Evolutionary conservation across 768 basidiomycete genomes (phyloP).

Genomic region (Tylopilus intermedius): DNA sequence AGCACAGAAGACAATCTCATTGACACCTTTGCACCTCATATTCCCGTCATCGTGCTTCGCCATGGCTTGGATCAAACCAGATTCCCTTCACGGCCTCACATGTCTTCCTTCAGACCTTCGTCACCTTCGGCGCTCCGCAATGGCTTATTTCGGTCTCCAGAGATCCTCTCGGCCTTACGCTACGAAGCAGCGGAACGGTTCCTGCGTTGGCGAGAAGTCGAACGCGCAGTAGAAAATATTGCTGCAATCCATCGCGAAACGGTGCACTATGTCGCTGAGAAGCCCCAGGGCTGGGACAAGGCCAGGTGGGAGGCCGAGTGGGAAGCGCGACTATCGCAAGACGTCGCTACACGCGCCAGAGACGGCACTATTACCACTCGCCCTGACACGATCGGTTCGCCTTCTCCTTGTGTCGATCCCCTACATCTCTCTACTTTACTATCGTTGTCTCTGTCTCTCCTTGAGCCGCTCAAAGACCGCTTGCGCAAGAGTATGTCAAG

Average conservation of each 20-base stretch:
- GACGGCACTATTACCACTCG: constrained; percentile 31
- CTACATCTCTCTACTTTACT: constrained; percentile 63
- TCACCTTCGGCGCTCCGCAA: constrained; percentile 48
- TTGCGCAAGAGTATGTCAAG: constrained; percentile 23
- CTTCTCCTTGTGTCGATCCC: constrained; percentile 49
- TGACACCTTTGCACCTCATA: constrained; percentile 44
- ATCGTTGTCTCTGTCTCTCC: constrained; percentile 55
- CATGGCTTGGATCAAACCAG: constrained; percentile 32
- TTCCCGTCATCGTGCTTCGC: constrained; percentile 56
- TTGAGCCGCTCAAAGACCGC: constrained; percentile 40
- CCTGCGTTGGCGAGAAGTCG: constrained; percentile 67
- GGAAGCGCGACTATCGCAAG: constrained; percentile 54
- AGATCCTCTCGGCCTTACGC: constrained; percentile 52
- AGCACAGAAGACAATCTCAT: constrained; percentile 42
- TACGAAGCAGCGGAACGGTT: constrained; percentile 66
- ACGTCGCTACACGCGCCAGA: constrained; percentile 50
- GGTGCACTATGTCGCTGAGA: constrained; percentile 17
- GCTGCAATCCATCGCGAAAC: constrained; percentile 29
- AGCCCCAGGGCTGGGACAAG: constrained; percentile 47
- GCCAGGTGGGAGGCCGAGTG: constrained; percentile 64
- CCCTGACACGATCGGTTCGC: constrained; percentile 12
- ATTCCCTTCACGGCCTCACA: constrained; percentile 30
- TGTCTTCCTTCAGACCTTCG: constrained; percentile 55
- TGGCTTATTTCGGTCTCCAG: constrained; percentile 62
- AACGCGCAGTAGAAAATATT: constrained; percentile 48